Evolutionary conservation across 2,329 filamentous ascomycete species (phyloP), one percentile per base, ranked within the genome.

Genomic region (Cadophora sp.): DNA sequence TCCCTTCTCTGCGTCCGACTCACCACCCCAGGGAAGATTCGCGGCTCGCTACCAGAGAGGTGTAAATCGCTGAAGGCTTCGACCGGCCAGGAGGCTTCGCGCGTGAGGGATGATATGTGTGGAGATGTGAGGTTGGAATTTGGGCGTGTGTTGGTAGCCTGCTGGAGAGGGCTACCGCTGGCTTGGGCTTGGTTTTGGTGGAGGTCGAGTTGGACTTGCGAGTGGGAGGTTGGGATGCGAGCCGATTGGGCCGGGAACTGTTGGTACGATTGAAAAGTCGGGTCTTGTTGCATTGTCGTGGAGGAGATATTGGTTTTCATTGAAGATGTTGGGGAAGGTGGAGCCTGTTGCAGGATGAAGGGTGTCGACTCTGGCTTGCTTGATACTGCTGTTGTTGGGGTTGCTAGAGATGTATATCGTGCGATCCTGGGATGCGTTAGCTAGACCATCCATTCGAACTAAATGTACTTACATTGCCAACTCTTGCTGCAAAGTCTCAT

Each of bases 401-500:
- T 62, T 26, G 72, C 71, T 27, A 72, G 59, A 9, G 73, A 72
- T 12, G 76, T 74, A n/a, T 79, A 79, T 19, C 76, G 75, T 65
- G 76, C 77, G 68, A 79, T 79, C 77, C 77, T 78, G 27, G n/a
- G 22, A 27, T 46, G 19, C 62, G 27, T 76, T 68, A 73, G 69
- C 60, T 58, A 4, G 31, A 16, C 34, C 43, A n/a, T 27, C 14
- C 27, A n/a, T 1, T 27, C 22, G 26, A 6, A 12, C 29, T 29
- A 1, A 40, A 12, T 4, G 14, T 14, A 73, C 89, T 85, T 83
- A 95, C 95, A 98, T 92, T 62, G 90, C 87, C 74, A 92, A 85
- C 80, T 99, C 96, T 76, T 95, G 91, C 65, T 91, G 81, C 75
- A 97, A 83, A 0, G 95, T 98, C 76, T 97, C 91, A 75, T 97